These are phyloP conservation scores for Alternaria burnsii DNA, from an alignment of 2,329 filamentous ascomycete species.

Conservation along the genomic window DNA sequence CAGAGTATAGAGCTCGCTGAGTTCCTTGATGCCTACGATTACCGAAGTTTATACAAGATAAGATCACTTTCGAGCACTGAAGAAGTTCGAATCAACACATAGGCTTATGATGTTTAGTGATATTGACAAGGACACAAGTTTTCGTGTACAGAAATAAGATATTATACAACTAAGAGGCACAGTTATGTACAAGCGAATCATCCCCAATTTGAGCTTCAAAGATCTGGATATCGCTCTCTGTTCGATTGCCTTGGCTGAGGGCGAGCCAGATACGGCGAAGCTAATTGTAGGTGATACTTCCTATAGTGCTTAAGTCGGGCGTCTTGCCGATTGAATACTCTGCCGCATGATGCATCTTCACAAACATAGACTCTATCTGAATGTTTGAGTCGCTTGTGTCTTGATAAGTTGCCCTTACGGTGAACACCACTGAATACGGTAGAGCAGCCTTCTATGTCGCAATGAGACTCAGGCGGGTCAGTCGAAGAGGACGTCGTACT, in stretches of 20 bases:
- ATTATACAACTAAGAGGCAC: too few relatives aligned
- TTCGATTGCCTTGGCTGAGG: not conserved
- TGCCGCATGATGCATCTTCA: not conserved
- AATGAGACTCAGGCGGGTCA: not conserved
- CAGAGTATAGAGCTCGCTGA: too few relatives aligned
- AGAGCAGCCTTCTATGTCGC: not conserved
- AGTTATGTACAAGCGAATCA: too few relatives aligned
- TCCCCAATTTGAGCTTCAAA: too few relatives aligned
- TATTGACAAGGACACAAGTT: too few relatives aligned
- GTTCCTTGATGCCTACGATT: too few relatives aligned
- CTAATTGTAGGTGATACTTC: not conserved
- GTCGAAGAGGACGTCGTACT: not conserved
- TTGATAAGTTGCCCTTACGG: not conserved
- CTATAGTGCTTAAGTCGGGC: slow-evolving; percentile 18
- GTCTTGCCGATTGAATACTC: slow-evolving; percentile 8
- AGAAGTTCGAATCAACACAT: too few relatives aligned
- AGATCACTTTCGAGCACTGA: too few relatives aligned
- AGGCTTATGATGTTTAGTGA: too few relatives aligned
- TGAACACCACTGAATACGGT: not conserved
- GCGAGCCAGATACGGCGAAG: not conserved
- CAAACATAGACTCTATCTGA: not conserved
- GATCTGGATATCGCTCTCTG: not conserved
- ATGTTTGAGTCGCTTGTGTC: not conserved
- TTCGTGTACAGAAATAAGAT: too few relatives aligned
- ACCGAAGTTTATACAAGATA: too few relatives aligned